Evolutionary conservation across 1,284 basidiomycete genomes (phyloP).

Genomic region (Cystobasidium pallidum): DNA sequence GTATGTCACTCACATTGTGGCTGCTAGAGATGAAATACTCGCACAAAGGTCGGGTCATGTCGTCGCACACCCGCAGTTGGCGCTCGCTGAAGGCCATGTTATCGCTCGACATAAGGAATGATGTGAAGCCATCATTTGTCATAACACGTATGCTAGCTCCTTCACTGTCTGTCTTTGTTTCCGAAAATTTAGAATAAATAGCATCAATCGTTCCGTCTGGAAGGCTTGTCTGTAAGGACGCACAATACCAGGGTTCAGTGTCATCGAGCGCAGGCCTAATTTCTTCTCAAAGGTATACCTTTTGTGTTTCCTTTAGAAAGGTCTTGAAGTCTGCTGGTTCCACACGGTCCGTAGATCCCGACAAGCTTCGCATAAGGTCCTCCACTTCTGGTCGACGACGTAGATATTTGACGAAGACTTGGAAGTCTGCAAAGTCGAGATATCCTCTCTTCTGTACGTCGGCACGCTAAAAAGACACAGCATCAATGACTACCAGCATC

Average conservation of each 20-base stretch:
- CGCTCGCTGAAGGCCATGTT: conserved; percentile 65
- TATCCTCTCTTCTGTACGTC: conserved; percentile 68
- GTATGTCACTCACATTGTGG: conserved; percentile 68
- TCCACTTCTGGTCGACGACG: conserved; percentile 82
- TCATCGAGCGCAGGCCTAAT: no score
- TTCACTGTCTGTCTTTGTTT: conserved; percentile 12
- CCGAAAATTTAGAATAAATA: conserved; percentile 66
- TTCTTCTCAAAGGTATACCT: not conserved
- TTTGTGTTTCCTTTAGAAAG: conserved; percentile 36
- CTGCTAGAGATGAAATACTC: conserved; percentile 93
- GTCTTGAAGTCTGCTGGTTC: conserved; percentile 19
- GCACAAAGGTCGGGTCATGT: conserved; percentile 77
- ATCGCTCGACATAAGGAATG: conserved; percentile 73
- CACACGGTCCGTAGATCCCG: conserved; percentile 24
- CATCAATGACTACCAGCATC: no score
- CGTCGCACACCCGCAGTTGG: conserved; percentile 61
- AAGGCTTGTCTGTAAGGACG: conserved; percentile 23
- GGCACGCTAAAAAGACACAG: no score
- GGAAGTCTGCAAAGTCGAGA: conserved; percentile 83
- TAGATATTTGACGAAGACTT: conserved; percentile 78
- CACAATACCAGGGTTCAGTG: not conserved
- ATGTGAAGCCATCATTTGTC: conserved; percentile 67
- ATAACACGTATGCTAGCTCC: conserved; percentile 5
- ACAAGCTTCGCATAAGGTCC: conserved; percentile 54
- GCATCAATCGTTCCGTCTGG: conserved; percentile 28